Conservation (phyloP, 495 filamentous ascomycete genomes). For the Hypomontagnella submonticulosa region DNA sequence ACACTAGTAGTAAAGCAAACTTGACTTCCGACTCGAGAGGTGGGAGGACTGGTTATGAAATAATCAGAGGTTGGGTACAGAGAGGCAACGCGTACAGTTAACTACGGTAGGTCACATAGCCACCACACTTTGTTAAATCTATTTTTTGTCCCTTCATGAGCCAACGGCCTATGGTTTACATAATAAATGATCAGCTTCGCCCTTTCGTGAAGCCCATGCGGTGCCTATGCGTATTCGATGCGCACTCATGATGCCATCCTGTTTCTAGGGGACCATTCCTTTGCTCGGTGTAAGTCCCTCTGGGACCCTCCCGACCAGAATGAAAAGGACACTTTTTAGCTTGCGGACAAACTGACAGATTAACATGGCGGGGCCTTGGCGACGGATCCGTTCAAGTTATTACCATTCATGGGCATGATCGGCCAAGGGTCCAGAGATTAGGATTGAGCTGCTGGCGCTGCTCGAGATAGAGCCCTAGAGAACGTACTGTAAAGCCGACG, state of each 20-base stretch:
- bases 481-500: constrained; percentile 12
- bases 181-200: constrained; percentile 32
- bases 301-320: not conserved
- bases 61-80: constrained; percentile 33
- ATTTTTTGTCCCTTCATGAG: constrained; percentile 20
- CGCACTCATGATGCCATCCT: constrained; percentile 23
- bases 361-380: constrained; percentile 27
- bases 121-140: constrained; percentile 17
- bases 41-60: constrained; percentile 25
- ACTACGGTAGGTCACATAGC: constrained; percentile 6
- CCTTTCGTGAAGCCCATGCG: constrained; percentile 15
- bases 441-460: constrained; percentile 7
- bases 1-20: constrained; percentile 13
- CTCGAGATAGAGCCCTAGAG: constrained; percentile 14
- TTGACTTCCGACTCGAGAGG: not conserved
- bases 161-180: constrained; percentile 19
- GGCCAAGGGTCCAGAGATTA: constrained; percentile 26
- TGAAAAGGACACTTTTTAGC: constrained; percentile 20
- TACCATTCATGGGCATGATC: constrained; percentile 32
- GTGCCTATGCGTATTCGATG: no score
- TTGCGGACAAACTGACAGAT: not conserved
- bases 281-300: constrained; percentile 5
- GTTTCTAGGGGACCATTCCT: constrained; percentile 21
- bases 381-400: constrained; percentile 14
- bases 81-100: not conserved